Evolutionary conservation across 768 basidiomycete genomes (phyloP).

Genomic region (Boletus vinaceobasis): DNA sequence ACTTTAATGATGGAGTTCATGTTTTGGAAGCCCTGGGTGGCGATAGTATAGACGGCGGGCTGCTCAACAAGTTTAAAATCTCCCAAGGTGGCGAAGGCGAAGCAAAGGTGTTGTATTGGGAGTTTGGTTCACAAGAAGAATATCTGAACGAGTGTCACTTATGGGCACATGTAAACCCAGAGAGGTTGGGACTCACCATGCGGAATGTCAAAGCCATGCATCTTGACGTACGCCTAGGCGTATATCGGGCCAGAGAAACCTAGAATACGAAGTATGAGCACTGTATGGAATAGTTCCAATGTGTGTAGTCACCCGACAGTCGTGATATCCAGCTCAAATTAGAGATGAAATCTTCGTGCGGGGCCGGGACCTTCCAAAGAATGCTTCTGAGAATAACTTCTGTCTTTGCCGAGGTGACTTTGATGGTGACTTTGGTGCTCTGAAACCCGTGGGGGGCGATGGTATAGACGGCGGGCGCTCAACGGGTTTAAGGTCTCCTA

Average conservation of each 20-base stretch:
- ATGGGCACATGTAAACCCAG: not conserved
- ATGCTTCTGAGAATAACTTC: slow-evolving; percentile 98
- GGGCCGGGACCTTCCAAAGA: slow-evolving; percentile 89
- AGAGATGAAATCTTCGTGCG: slow-evolving; percentile 93
- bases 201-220: slow-evolving; percentile 95
- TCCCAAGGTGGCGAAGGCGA: slow-evolving; percentile 96
- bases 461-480: slow-evolving; percentile 92
- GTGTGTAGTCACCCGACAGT: slow-evolving; percentile 68
- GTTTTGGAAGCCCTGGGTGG: slow-evolving; percentile 95
- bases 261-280: slow-evolving; percentile 21
- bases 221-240: slow-evolving; percentile 95
- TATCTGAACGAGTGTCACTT: slow-evolving; percentile 49
- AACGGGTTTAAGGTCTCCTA: slow-evolving; percentile 95
- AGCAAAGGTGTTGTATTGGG: slow-evolving; percentile 92
- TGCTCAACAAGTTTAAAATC: slow-evolving; percentile 96
- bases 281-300: not conserved
- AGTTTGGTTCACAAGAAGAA: slow-evolving; percentile 95
- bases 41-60: slow-evolving; percentile 92
- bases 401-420: slow-evolving; percentile 96
- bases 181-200: slow-evolving; percentile 51
- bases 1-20: slow-evolving; percentile 99
- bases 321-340: slow-evolving; percentile 97
- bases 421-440: slow-evolving; percentile 97
- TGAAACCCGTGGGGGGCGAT: slow-evolving; percentile 97
- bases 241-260: slow-evolving; percentile 99